Evolutionary conservation across 31 red algal genomes (phyloP).

Genomic region (Porphyra umbilicalis): DNA sequence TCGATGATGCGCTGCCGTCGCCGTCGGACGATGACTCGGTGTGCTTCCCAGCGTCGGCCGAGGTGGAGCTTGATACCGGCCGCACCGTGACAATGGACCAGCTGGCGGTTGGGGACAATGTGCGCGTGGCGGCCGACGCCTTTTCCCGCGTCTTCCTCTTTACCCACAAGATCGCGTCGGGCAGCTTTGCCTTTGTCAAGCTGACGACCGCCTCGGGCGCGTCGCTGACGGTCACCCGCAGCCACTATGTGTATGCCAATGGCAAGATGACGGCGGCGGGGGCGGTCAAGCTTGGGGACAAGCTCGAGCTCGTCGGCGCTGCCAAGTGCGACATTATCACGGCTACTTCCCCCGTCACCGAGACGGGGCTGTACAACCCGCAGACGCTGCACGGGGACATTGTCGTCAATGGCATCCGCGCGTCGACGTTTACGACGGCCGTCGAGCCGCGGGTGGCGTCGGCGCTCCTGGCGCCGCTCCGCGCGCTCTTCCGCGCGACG

Average conservation of each 20-base stretch:
- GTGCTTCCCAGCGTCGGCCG: constrained; percentile 72
- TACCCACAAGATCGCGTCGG: constrained; percentile 40
- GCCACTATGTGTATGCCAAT: constrained; percentile 59
- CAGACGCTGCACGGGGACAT: constrained; percentile 16
- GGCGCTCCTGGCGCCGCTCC: constrained; percentile 50
- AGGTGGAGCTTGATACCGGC: constrained; percentile 63
- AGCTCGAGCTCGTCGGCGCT: constrained; percentile 5
- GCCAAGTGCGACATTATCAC: constrained; percentile 12
- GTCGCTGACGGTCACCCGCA: constrained; percentile 23
- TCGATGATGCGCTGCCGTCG: constrained; percentile 8
- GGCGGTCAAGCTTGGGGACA: constrained; percentile 37
- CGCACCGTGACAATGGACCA: constrained; percentile 27
- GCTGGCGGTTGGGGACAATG: constrained; percentile 57
- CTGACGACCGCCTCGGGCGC: constrained; percentile 23
- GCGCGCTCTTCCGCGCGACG: constrained; percentile 28
- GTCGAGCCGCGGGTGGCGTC: constrained; percentile 36
- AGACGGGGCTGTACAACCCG: constrained; percentile 12
- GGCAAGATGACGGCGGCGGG: constrained; percentile 39
- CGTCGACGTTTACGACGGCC: constrained; percentile 8
- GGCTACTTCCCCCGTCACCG: constrained; percentile 6
- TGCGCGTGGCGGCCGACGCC: constrained; percentile 41
- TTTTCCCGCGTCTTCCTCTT: constrained; percentile 82
- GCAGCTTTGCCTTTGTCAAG: constrained; percentile 44
- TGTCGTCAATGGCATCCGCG: constrained; percentile 5
- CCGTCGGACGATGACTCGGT: constrained; percentile 29